These are phyloP conservation scores for Ceratobasidium sp. DNA, from an alignment of 1,284 basidiomycete species.

Conservation along the genomic window DNA sequence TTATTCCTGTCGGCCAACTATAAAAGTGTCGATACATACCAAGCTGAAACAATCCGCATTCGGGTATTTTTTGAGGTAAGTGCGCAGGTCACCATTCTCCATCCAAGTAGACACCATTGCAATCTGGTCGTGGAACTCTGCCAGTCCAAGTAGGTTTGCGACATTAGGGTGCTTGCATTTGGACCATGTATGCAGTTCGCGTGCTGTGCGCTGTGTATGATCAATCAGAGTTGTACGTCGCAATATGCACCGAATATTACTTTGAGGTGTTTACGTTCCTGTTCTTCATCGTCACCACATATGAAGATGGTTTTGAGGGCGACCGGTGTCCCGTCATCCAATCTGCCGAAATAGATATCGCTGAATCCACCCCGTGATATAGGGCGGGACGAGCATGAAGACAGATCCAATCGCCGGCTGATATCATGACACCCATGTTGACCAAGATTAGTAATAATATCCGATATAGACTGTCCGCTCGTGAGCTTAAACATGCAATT, in stretches of 20 bases:
- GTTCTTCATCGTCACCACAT: not conserved
- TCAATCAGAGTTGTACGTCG: not conserved
- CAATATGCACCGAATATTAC: not conserved
- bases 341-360: conserved; percentile 1
- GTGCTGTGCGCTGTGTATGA: not conserved
- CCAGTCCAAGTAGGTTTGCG: not conserved
- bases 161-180: conserved; percentile 11
- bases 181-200: conserved; percentile 18
- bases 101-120: conserved; percentile 21
- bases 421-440: not conserved
- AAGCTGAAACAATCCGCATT: not conserved
- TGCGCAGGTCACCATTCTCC: conserved; percentile 8
- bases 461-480: not conserved
- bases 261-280: not conserved
- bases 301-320: conserved; percentile 9
- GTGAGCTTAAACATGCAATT: not conserved
- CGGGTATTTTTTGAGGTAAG: not conserved
- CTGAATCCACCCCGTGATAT: not conserved
- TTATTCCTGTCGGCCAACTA: not conserved
- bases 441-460: conserved; percentile 6
- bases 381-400: not conserved
- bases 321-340: not conserved
- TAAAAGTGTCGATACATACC: not conserved
- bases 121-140: not conserved
- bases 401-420: not conserved